Evolutionary conservation across 108 stramenopile species (phyloP), one percentile per base, ranked within the genome.

Genomic region (Aureococcus anophagefferens): DNA sequence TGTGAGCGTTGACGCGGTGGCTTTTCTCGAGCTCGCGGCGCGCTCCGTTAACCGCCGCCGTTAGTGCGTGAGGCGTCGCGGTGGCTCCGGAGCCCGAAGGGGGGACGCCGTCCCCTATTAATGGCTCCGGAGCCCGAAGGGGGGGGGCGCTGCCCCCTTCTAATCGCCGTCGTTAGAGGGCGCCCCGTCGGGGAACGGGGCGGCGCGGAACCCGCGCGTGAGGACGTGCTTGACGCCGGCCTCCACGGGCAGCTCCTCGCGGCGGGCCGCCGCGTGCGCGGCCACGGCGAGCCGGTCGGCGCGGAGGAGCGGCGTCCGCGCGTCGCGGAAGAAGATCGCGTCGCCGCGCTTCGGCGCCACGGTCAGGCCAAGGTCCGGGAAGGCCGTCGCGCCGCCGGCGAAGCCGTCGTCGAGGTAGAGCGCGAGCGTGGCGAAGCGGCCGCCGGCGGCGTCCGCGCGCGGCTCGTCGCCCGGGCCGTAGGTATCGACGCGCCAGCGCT

Each of bases 361-460:
- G 14, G 65, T 14, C 0, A 74, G 34, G 34, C 66, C 65, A 5
- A 74, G 13, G 14, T 17, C 66, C 18, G 73, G 73, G 64, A 74
- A 74, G 65, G 72, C 64, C 30, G 73, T 74, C 33, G 72, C 36
- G 4, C 73, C 73, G 9, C 73, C 73, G 17, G 0, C 35, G 72
- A 72, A 72, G 35, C 37, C 63, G 15, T 74, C 73, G 73, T 74
- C 72, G 72, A 74, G 73, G 66, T 74, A 74, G 0, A 74, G 34
- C n/a, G 72, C 31, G 21, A 74, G 73, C 64, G 73, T 74, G 35
- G 72, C 33, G 18, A 74, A 34, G 15, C 73, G 73, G 28, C 73
- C 73, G 14, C 71, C 71, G 66, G 72, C 66, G 0, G n/a, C 33
- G 71, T 74, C 71, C 34, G 72, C 5, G 30, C 35, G 32, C 34